Conservation (phyloP, 257 asterid genomes). For the Ilex aquifolium region DNA sequence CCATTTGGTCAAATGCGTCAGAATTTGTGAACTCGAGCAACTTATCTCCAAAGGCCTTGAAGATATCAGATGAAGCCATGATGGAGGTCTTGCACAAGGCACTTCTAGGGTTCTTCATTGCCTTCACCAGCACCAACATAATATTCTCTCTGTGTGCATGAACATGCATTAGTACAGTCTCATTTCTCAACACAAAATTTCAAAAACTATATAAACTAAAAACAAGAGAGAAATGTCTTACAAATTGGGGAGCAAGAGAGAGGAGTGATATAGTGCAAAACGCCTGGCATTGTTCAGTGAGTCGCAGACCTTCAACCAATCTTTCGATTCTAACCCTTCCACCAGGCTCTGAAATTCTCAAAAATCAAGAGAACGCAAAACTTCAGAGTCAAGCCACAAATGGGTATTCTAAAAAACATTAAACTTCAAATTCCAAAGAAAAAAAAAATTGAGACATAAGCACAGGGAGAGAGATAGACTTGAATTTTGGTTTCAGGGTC, state of each 20-base stretch:
- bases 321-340: slow-evolving; percentile 87
- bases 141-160: slow-evolving; percentile 53
- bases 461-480: slow-evolving; percentile 20
- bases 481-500: slow-evolving; percentile 63
- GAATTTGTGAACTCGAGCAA: slow-evolving; percentile 44
- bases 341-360: slow-evolving; percentile 50
- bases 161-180: slow-evolving; percentile 1
- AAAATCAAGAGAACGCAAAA: not conserved
- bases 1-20: slow-evolving; percentile 65
- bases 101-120: slow-evolving; percentile 97
- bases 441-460: not conserved
- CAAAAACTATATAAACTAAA: not conserved
- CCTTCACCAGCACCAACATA: slow-evolving; percentile 52
- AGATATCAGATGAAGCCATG: slow-evolving; percentile 87
- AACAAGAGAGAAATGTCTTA: slow-evolving; percentile 21
- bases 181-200: not conserved
- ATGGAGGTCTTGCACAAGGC: slow-evolving; percentile 86
- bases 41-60: slow-evolving; percentile 62
- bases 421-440: not conserved
- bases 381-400: not conserved
- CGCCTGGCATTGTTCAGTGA: slow-evolving; percentile 77
- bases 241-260: slow-evolving; percentile 63
- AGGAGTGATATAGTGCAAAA: slow-evolving; percentile 64
- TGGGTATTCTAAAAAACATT: not conserved
- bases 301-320: slow-evolving; percentile 90